A percentile compares a stretch with the other conserved stretches of the same genome.
phyloP scores from a whole-genome alignment of 2,329 filamentous ascomycete genomes.

The Phoma herbarum region DNA sequence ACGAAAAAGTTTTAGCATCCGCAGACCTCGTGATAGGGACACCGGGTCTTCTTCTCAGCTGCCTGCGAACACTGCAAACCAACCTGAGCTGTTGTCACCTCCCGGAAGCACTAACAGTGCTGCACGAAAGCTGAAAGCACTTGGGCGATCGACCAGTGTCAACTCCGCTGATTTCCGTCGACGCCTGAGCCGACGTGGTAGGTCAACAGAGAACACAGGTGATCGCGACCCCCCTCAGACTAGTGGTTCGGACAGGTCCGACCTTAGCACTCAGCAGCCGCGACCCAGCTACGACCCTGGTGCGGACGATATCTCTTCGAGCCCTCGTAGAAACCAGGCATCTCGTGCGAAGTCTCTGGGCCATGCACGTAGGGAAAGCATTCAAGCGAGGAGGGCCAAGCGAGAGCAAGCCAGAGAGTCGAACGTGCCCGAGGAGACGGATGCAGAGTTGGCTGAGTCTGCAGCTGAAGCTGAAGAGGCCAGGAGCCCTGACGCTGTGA shows the following conservation, averaged over 20 bases:
- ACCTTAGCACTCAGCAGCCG: constrained; percentile 55
- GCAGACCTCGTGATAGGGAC: constrained; percentile 65
- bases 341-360: constrained; percentile 83
- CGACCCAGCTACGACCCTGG: constrained; percentile 60
- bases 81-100: constrained; percentile 80
- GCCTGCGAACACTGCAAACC: constrained; percentile 66
- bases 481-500: constrained; percentile 78
- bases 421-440: constrained; percentile 90
- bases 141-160: constrained; percentile 89
- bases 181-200: constrained; percentile 65
- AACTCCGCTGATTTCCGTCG: constrained; percentile 84
- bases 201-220: constrained; percentile 62
- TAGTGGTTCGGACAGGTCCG: constrained; percentile 81
- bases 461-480: constrained; percentile 62
- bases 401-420: constrained; percentile 76
- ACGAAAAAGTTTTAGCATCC: constrained; percentile 89
- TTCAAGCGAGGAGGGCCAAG: constrained; percentile 81
- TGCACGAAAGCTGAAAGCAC: constrained; percentile 68
- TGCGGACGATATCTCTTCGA: constrained; percentile 57
- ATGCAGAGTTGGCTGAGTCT: constrained; percentile 72
- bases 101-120: constrained; percentile 66
- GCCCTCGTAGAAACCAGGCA: constrained; percentile 43
- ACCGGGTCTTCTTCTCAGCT: constrained; percentile 61
- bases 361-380: constrained; percentile 88
- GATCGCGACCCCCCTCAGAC: constrained; percentile 71